Base-by-base conservation (phyloP, 768 basidiomycete genomes). In the Leccinum longicurvipes region DNA sequence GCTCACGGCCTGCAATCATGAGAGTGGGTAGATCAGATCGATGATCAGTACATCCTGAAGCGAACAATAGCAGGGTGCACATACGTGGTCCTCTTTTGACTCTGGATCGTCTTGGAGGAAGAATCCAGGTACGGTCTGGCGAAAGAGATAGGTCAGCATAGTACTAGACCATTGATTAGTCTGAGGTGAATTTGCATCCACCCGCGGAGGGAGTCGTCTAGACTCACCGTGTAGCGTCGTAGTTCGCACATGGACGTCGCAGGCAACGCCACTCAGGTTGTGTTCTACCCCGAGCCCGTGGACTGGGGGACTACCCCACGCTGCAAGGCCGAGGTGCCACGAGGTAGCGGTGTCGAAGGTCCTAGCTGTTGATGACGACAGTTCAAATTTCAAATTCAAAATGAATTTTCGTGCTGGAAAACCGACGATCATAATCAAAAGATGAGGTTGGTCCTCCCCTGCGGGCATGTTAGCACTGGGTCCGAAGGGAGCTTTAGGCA, bases 51-150 rank as follows among this genome's bases (percentile, higher is more conserved):
- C 11, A 17, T 3, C n/a, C 6, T 2, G 24, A 36, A 36, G 17
- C 17, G 9, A 17, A 27, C 19, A 24, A 3, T 6, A 4, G n/a
- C n/a, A n/a, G 9, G 31, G 12, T 27, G 39, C 17, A 63, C 66
- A 31, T 42, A 68, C 66, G 11, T 0, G 24, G 10, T 47, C 54
- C 5, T 46, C 61, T 24, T 50, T 12, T 6, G 61, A 55, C 47
- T 61, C 57, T 2, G 57, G 56, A 55, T 68, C 63, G 21, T 59
- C 59, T 51, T 68, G 67, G 11, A 66, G 42, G 53, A 68, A 68
- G 28, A 55, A 3, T 31, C 56, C 64, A 1, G 15, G 29, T 32
- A 59, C 3, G 9, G 51, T 53, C 63, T 68, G 31, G 34, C 2
- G 2, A 24, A 28, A 8, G 17, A 8, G 5, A 12, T 17, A 17